A percentile compares a stretch with the other conserved stretches of the same genome.
phyloP scores from a whole-genome alignment of 2,329 filamentous ascomycete genomes.

The Penicillium sp. region DNA sequence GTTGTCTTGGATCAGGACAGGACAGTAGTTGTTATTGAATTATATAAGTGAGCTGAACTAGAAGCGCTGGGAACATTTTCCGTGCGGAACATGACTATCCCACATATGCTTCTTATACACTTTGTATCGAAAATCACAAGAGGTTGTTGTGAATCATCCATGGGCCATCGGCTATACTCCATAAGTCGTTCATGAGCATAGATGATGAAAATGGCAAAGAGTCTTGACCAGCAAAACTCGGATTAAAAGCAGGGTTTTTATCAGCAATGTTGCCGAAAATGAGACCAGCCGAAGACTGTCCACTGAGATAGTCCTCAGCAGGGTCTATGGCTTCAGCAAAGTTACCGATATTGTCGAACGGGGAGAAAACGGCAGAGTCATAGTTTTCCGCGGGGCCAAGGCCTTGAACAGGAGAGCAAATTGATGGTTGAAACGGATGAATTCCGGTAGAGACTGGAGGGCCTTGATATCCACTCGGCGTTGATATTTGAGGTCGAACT shows the following conservation, averaged over 20 bases:
- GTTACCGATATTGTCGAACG: background rate
- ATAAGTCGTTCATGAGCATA: constrained; percentile 24
- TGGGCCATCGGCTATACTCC: constrained; percentile 35
- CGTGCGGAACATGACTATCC: background rate
- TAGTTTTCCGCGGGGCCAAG: background rate
- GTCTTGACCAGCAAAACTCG: constrained; percentile 12
- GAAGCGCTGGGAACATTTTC: background rate
- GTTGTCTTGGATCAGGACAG: constrained; percentile 12
- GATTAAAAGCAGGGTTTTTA: constrained; percentile 10
- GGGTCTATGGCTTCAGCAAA: background rate
- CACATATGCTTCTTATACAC: background rate
- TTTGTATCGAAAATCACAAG: constrained; percentile 5
- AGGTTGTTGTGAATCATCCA: constrained; percentile 33
- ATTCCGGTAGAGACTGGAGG: background rate
- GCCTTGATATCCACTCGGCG: background rate
- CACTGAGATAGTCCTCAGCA: background rate
- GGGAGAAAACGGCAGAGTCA: background rate
- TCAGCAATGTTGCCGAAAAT: constrained; percentile 21
- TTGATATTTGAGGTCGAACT: background rate
- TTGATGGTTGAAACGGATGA: background rate
- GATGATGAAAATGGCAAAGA: constrained; percentile 18
- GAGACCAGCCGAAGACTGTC: constrained; percentile 16
- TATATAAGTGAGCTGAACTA: background rate
- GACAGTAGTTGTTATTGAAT: background rate
- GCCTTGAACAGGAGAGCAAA: background rate